These are phyloP conservation scores for Candida peoriensis DNA, from an alignment of 805 yeast species.

Conservation along the genomic window DNA sequence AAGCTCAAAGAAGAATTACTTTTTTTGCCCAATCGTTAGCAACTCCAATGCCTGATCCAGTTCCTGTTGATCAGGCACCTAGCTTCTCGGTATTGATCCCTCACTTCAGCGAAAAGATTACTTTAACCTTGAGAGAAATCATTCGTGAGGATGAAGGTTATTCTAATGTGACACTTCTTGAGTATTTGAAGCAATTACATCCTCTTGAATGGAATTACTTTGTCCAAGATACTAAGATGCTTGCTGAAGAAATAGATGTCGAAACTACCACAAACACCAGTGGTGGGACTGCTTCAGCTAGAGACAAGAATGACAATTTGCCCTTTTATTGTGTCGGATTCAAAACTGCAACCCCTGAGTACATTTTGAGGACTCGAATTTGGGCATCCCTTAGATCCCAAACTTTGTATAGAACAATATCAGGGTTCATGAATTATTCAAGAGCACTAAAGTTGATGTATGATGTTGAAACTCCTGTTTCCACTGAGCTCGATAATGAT, in stretches of 20 bases:
- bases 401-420: constrained; percentile 65
- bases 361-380: constrained; percentile 57
- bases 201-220: constrained; percentile 67
- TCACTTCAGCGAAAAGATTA: constrained; percentile 80
- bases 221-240: constrained; percentile 57
- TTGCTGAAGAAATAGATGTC: constrained; percentile 43
- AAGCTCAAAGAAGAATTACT: constrained; percentile 77
- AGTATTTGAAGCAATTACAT: constrained; percentile 61
- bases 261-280: constrained; percentile 13
- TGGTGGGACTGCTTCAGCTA: constrained; percentile 8
- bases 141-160: constrained; percentile 65
- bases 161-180: constrained; percentile 58
- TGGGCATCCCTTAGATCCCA: constrained; percentile 78
- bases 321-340: constrained; percentile 64
- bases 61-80: constrained; percentile 66
- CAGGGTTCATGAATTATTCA: constrained; percentile 70
- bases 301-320: constrained; percentile 38
- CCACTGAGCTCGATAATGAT: constrained; percentile 25
- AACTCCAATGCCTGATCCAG: constrained; percentile 76
- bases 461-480: constrained; percentile 47
- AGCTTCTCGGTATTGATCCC: constrained; percentile 81
- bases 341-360: constrained; percentile 54
- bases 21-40: constrained; percentile 88
- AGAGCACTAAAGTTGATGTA: constrained; percentile 63
- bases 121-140: constrained; percentile 70